Evolutionary conservation across 2,329 filamentous ascomycete genomes (phyloP), one percentile per base, ranked within the genome.

Genomic region (Neospermospora avenae): DNA sequence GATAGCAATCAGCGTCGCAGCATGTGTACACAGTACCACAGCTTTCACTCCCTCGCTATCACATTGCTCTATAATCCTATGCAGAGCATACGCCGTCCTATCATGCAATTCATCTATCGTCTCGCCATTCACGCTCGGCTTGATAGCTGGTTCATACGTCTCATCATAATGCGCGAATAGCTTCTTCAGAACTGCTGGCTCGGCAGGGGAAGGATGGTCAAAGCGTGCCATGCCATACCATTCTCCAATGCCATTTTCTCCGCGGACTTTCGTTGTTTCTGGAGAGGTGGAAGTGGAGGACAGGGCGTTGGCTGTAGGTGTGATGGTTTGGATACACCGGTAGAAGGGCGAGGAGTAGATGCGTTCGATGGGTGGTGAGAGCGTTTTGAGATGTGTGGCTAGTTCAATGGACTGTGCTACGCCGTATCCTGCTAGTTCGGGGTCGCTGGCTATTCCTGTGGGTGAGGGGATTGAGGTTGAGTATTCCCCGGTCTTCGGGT

Each of bases 181-280:
- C 20, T 74, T 73, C 62, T 83, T 81, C 62, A 99, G 80, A 35
- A 82, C 77, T 28, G 79, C 69, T 14, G 87, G 77, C 3, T 83
- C 75, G 2, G 91, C 90, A 2, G 93, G 91, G 16, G 82, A 80
- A 0, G 95, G 95, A 70, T 98, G 95, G 57, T 89, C 82, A 74
- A 96, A 97, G 61, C 86, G 85, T 16, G 93, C 91, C 51, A 85
- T 81, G 25, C 95, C 95, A 73, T 95, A 98, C 88, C 95, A 98
- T 78, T 99, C 95, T 63, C 90, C 88, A 41, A 86, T 69, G 13
- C 83, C 84, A 58, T 78, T 75, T 67, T 87, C 84, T 51, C 79
- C 81, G 37, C 81, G 78, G 62, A 87, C 81, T 41, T 70, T 74
- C 59, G 75, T 67, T 25, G 71, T 63, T 16, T 67, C 58, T 3